These are phyloP conservation scores for Cystofilobasidium ferigula DNA, from an alignment of 768 basidiomycete genomes.

Conservation along the genomic window DNA sequence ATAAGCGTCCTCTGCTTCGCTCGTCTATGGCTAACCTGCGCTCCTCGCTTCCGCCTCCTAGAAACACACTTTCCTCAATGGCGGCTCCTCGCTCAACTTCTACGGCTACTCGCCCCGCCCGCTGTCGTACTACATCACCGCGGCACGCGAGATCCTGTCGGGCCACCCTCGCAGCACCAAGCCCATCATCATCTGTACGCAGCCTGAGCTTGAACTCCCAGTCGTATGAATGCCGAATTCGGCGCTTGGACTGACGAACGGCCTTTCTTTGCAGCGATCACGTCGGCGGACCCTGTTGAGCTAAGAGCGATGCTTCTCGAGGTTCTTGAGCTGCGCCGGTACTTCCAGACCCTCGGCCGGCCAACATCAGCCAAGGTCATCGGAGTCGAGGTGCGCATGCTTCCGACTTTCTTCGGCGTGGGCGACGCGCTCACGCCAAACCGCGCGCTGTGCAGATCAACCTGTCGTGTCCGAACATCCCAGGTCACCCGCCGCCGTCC, in stretches of 20 bases:
- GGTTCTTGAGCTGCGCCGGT: slow-evolving; percentile 59
- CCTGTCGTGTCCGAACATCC: slow-evolving; percentile 73
- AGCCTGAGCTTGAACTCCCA: too few species aligned
- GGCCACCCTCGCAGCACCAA: slow-evolving; percentile 40
- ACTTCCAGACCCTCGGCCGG: too few species aligned
- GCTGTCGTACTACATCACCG: slow-evolving; percentile 53
- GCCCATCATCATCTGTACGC: slow-evolving; percentile 60
- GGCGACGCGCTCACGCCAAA: slow-evolving; percentile 22
- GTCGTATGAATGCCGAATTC: background rate
- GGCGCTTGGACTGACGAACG: background rate
- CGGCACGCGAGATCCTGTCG: slow-evolving; percentile 49
- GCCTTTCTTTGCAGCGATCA: slow-evolving; percentile 43
- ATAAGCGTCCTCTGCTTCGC: background rate
- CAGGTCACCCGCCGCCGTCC: slow-evolving; percentile 47
- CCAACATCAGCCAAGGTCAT: too few species aligned
- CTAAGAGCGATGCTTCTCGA: slow-evolving; percentile 49
- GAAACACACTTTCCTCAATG: slow-evolving; percentile 9
- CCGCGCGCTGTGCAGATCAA: slow-evolving; percentile 76
- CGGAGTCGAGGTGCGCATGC: too few species aligned
- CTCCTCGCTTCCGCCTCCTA: background rate
- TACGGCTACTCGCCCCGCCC: slow-evolving; percentile 79
- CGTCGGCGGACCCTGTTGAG: slow-evolving; percentile 48
- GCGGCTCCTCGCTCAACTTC: slow-evolving; percentile 58
- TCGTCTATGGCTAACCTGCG: background rate
- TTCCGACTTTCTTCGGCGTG: too few species aligned